A percentile compares a stretch with the other conserved stretches of the same genome.
These are phyloP conservation scores for Verticillium tricorpus DNA, from an alignment of 2,329 filamentous ascomycete species.

Conservation along the genomic window DNA sequence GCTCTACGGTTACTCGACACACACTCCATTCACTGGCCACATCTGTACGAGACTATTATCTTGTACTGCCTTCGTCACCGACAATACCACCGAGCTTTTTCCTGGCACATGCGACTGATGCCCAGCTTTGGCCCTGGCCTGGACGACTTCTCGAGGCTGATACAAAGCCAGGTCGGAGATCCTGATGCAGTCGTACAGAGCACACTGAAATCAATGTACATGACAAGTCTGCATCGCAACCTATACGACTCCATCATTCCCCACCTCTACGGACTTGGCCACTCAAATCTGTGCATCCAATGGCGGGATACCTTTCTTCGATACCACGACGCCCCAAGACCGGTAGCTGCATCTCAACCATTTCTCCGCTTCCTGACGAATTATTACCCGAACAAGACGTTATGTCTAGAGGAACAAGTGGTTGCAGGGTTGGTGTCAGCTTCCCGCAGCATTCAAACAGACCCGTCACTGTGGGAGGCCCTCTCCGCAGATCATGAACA, in stretches of 20 bases:
- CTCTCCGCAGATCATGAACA: conserved; percentile 33
- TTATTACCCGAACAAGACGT: conserved; percentile 37
- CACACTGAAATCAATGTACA: conserved; percentile 40
- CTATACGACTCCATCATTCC: conserved; percentile 51
- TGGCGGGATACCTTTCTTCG: conserved; percentile 42
- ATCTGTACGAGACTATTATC: conserved; percentile 44
- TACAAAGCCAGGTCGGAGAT: conserved; percentile 38
- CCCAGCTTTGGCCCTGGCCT: conserved; percentile 36
- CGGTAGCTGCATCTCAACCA: conserved; percentile 32
- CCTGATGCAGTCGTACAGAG: conserved; percentile 29
- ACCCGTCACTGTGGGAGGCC: conserved; percentile 24
- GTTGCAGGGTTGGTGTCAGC: conserved; percentile 9
- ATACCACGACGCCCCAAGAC: conserved; percentile 35
- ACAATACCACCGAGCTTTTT: conserved; percentile 31
- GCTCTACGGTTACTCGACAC: conserved; percentile 36
- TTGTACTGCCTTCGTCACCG: conserved; percentile 34
- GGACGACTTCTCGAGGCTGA: conserved; percentile 35
- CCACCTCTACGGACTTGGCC: conserved; percentile 42
- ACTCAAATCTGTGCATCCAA: conserved; percentile 34
- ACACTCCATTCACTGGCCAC: conserved; percentile 40
- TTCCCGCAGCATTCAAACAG: conserved; percentile 4
- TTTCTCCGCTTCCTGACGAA: conserved; percentile 43
- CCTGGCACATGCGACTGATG: conserved; percentile 44
- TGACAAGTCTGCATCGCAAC: conserved; percentile 32
- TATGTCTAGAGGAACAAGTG: conserved; percentile 32